phyloP scores from a whole-genome alignment of 306 rosid species.

The Ormosia emarginata region DNA sequence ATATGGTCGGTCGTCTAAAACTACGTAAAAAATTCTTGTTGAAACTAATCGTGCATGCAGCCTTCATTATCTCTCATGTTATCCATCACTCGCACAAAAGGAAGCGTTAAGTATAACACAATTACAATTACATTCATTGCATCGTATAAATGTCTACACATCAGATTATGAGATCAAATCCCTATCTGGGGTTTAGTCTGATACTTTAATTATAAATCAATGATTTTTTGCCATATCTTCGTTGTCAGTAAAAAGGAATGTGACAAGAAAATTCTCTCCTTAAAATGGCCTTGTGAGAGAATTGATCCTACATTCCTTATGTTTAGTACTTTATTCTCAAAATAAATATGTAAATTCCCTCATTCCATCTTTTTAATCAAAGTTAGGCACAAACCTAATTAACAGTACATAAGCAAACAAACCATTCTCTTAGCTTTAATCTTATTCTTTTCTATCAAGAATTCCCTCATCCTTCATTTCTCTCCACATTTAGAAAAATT shows the following conservation, averaged over 20 bases:
- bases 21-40: neutral
- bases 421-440: slow-evolving; percentile 30
- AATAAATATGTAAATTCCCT: slow-evolving; percentile 22
- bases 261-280: neutral
- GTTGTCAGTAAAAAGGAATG: slow-evolving; percentile 8
- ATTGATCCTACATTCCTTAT: slow-evolving; percentile 51
- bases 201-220: neutral
- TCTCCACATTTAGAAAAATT: slow-evolving; percentile 16
- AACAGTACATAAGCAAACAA: slow-evolving; percentile 20
- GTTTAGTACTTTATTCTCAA: slow-evolving; percentile 54
- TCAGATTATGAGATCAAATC: neutral
- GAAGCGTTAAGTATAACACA: neutral
- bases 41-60: neutral
- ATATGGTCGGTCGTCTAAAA: neutral
- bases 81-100: neutral
- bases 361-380: slow-evolving; percentile 30
- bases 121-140: neutral
- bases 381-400: slow-evolving; percentile 38
- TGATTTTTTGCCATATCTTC: neutral
- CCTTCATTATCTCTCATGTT: neutral
- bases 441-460: slow-evolving; percentile 23
- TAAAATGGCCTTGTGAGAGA: slow-evolving; percentile 24
- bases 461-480: slow-evolving; percentile 8
- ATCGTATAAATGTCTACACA: neutral
- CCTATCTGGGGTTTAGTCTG: neutral